Evolutionary conservation across 108 stramenopile species (phyloP).

Genomic region (Nitzschia inconspicua): DNA sequence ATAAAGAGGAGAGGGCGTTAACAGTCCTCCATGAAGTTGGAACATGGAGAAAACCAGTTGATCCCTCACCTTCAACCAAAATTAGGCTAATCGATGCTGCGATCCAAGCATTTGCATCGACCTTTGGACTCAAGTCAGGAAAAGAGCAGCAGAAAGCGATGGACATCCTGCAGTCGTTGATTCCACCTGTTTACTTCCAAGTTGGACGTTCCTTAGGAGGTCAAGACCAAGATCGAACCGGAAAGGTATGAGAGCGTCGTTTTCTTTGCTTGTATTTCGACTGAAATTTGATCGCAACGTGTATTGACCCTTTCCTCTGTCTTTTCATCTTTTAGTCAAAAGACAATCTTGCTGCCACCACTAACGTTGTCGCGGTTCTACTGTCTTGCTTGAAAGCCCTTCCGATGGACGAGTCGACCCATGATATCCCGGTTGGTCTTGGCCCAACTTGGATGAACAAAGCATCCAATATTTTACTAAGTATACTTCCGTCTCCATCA

Average conservation of each 20-base stretch:
- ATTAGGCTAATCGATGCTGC: constrained; percentile 79
- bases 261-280: background rate
- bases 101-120: constrained; percentile 82
- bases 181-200: constrained; percentile 27
- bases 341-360: constrained; percentile 54
- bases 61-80: constrained; percentile 62
- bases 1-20: constrained; percentile 37
- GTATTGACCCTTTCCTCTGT: background rate
- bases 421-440: constrained; percentile 65
- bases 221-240: constrained; percentile 19
- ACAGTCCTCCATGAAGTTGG: constrained; percentile 84
- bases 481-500: constrained; percentile 59
- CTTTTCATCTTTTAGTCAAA: constrained; percentile 24
- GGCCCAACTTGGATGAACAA: constrained; percentile 87
- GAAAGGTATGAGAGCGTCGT: constrained; percentile 25
- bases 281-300: background rate
- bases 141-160: constrained; percentile 72
- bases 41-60: constrained; percentile 72
- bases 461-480: constrained; percentile 64
- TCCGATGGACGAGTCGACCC: constrained; percentile 72
- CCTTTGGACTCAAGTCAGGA: constrained; percentile 79
- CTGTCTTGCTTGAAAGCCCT: constrained; percentile 74
- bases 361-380: constrained; percentile 66
- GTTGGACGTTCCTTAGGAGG: background rate
- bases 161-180: constrained; percentile 52